Evolutionary conservation across 176 grass and related monocot species (phyloP).

Genomic region (Thinopyrum elongatum): DNA sequence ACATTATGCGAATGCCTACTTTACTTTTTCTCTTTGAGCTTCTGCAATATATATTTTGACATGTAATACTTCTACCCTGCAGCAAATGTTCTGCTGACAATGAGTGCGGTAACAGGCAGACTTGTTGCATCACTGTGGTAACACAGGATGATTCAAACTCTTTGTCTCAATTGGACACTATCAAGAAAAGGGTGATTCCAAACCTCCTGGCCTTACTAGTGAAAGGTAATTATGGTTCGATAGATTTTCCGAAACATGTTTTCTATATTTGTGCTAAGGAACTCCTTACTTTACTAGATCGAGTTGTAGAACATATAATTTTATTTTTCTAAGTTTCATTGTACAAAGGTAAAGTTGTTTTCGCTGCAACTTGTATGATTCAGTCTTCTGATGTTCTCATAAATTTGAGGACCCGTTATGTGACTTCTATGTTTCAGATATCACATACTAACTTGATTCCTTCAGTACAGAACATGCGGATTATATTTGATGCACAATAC

Average conservation of each 20-base stretch:
- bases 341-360: not conserved
- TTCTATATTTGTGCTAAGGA: conserved; percentile 2
- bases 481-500: conserved; percentile 8
- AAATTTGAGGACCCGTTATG: not conserved
- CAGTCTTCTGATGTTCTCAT: not conserved
- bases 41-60: conserved; percentile 1
- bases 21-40: not conserved
- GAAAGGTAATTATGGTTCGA: conserved; percentile 56
- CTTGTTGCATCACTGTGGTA: conserved; percentile 64
- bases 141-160: conserved; percentile 41
- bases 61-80: conserved; percentile 21
- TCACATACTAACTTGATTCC: not conserved
- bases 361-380: conserved; percentile 14
- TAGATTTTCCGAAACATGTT: not conserved
- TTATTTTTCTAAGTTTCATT: conserved; percentile 26
- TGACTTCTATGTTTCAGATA: not conserved
- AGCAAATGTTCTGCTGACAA: conserved; percentile 42
- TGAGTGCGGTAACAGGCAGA: conserved; percentile 18
- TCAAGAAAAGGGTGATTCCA: conserved; percentile 66
- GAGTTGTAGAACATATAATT: not conserved
- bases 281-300: not conserved
- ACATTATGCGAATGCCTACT: not conserved
- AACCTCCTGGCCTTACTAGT: conserved; percentile 50
- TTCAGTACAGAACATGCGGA: not conserved
- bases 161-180: conserved; percentile 48